Conservation (phyloP, 208 protist species). For the Trypanosoma vivax region DNA sequence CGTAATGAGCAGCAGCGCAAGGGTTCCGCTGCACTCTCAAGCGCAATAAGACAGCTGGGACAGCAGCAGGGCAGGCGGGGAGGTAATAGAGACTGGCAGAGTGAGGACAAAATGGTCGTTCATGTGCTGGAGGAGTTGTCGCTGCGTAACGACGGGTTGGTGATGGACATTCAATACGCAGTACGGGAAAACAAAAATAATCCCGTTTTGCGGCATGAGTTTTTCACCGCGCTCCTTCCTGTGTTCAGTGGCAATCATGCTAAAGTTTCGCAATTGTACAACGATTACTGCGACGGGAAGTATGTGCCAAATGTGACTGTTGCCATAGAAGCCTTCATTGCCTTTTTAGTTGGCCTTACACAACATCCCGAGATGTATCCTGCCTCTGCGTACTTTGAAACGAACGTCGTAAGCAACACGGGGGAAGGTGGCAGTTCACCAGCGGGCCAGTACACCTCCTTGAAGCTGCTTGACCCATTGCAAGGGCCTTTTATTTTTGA, state of each 20-base stretch:
- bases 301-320: slow-evolving; percentile 82
- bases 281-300: slow-evolving; percentile 69
- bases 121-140: slow-evolving; percentile 70
- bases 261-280: slow-evolving; percentile 45
- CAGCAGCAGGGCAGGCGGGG: slow-evolving; percentile 4
- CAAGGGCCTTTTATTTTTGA: slow-evolving; percentile 73
- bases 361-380: slow-evolving; percentile 18
- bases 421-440: slow-evolving; percentile 9
- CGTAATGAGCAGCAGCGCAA: slow-evolving; percentile 19
- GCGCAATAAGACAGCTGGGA: slow-evolving; percentile 18
- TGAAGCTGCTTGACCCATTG: slow-evolving; percentile 64
- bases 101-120: slow-evolving; percentile 52
- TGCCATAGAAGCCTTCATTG: slow-evolving; percentile 67
- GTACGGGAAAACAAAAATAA: slow-evolving; percentile 62
- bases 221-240: slow-evolving; percentile 67
- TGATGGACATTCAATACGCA: slow-evolving; percentile 74
- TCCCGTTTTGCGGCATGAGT: slow-evolving; percentile 60
- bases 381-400: slow-evolving; percentile 15
- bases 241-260: slow-evolving; percentile 51
- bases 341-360: slow-evolving; percentile 54
- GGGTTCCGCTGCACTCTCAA: slow-evolving; percentile 13
- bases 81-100: slow-evolving; percentile 13
- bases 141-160: slow-evolving; percentile 59
- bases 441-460: slow-evolving; percentile 43
- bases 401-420: slow-evolving; percentile 19